A percentile compares a stretch with the other conserved stretches of the same genome.
These are phyloP conservation scores for Apiospora pterosperma DNA, from an alignment of 2,329 filamentous ascomycete genomes.

Conservation along the genomic window DNA sequence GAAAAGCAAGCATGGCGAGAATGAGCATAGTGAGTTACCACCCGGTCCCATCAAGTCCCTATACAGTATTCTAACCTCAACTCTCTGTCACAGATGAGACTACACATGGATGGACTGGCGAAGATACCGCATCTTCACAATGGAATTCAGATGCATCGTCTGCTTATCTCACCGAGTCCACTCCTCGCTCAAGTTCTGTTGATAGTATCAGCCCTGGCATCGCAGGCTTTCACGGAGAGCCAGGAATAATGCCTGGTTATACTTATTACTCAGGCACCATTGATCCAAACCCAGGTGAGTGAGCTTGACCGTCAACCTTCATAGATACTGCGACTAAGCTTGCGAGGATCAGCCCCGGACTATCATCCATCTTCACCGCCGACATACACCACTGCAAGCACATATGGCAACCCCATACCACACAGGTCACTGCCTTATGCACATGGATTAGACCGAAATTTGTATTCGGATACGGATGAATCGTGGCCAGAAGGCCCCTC, in stretches of 20 bases:
- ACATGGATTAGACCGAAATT: not conserved
- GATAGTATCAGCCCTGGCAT: not conserved
- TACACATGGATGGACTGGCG: not conserved
- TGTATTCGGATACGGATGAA: not conserved
- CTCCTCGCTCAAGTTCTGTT: not conserved
- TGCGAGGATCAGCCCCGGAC: not conserved
- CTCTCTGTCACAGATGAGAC: not conserved
- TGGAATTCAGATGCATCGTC: not conserved
- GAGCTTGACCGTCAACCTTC: not conserved
- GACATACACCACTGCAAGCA: not conserved
- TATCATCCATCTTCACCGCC: not conserved
- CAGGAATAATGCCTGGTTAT: not conserved
- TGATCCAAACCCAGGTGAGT: not conserved
- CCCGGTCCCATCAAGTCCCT: too few relatives aligned
- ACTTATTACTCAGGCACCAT: too few relatives aligned
- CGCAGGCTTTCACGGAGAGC: not conserved
- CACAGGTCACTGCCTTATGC: not conserved
- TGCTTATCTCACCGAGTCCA: not conserved
- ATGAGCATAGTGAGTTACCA: not conserved
- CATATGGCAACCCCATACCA: not conserved
- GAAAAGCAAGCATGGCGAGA: not conserved
- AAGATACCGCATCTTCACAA: not conserved
- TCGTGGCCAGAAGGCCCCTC: not conserved
- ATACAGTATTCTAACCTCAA: not conserved
- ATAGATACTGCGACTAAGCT: not conserved